These are phyloP conservation scores for Cystoderma amianthinum DNA, from an alignment of 768 basidiomycete species.

Conservation along the genomic window DNA sequence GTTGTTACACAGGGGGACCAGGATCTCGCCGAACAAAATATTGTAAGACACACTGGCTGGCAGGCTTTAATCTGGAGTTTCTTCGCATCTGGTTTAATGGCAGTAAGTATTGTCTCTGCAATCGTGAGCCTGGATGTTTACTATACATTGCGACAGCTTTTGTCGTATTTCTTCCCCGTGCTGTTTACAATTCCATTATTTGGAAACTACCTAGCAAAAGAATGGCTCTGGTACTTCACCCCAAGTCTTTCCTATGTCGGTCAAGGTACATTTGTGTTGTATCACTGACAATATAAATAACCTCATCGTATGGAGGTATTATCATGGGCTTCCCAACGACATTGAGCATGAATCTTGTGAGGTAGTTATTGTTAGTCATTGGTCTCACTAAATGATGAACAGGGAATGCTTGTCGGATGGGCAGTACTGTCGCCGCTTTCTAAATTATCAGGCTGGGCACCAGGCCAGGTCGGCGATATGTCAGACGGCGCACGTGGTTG, in stretches of 20 bases:
- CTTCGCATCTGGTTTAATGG: slow-evolving; percentile 61
- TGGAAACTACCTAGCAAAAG: slow-evolving; percentile 70
- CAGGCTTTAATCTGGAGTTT: slow-evolving; percentile 74
- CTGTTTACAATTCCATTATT: slow-evolving; percentile 84
- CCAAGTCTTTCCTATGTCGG: slow-evolving; percentile 91
- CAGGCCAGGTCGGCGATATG: slow-evolving; percentile 87
- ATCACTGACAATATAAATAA: neutral
- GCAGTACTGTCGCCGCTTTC: slow-evolving; percentile 86
- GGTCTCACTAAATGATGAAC: too few relatives aligned
- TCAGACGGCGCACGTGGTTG: slow-evolving; percentile 83
- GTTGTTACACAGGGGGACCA: slow-evolving; percentile 10
- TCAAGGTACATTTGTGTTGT: slow-evolving; percentile 79
- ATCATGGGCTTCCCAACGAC: slow-evolving; percentile 98
- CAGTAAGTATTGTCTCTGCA: slow-evolving; percentile 42
- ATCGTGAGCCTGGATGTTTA: slow-evolving; percentile 4
- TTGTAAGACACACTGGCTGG: slow-evolving; percentile 70
- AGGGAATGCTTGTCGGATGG: slow-evolving; percentile 99
- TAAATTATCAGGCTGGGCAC: slow-evolving; percentile 83
- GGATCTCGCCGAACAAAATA: slow-evolving; percentile 31
- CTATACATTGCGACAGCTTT: slow-evolving; percentile 41
- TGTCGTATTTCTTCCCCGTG: slow-evolving; percentile 86
- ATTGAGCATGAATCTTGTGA: slow-evolving; percentile 83
- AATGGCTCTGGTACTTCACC: slow-evolving; percentile 93
- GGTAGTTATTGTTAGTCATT: slow-evolving; percentile 11
- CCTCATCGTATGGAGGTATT: slow-evolving; percentile 46